phyloP scores from a whole-genome alignment of 495 filamentous ascomycete species.

The Staphylotrichum tortipilum region DNA sequence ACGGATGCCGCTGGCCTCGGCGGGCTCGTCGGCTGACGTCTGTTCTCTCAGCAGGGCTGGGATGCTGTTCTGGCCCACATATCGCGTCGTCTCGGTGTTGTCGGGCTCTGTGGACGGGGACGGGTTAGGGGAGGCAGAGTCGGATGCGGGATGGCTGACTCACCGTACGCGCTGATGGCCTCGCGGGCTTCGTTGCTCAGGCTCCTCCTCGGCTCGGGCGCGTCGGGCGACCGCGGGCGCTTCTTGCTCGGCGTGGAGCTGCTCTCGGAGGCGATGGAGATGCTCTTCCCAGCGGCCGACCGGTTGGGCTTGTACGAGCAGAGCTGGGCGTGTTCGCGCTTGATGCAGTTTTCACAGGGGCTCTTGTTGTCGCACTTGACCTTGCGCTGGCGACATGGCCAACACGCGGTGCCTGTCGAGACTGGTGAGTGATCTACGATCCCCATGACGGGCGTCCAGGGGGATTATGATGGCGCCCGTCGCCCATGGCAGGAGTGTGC shows the following conservation, averaged over 20 bases:
- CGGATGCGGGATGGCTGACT: slow-evolving; percentile 2
- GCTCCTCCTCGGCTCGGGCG: slow-evolving; percentile 25
- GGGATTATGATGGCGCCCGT: too few species aligned
- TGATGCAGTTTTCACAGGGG: slow-evolving; percentile 65
- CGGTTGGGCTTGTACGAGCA: slow-evolving; percentile 66
- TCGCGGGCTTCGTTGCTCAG: slow-evolving; percentile 35
- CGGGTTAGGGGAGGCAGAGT: slow-evolving; percentile 2
- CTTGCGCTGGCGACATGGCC: slow-evolving; percentile 64
- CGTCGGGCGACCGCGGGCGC: slow-evolving; percentile 39
- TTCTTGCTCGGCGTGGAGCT: slow-evolving; percentile 31
- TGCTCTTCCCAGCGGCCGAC: slow-evolving; percentile 42
- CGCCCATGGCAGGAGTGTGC: too few species aligned
- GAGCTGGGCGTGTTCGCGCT: slow-evolving; percentile 61
- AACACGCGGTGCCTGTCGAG: slow-evolving; percentile 51
- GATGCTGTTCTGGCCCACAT: slow-evolving; percentile 57
- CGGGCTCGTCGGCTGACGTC: slow-evolving; percentile 37
- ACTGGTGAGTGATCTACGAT: not conserved
- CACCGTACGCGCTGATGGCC: slow-evolving; percentile 28
- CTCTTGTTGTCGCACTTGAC: slow-evolving; percentile 68
- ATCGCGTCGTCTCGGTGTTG: slow-evolving; percentile 54
- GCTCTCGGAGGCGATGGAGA: slow-evolving; percentile 22
- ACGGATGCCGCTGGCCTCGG: slow-evolving; percentile 42
- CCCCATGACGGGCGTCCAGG: too few species aligned
- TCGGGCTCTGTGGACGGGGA: slow-evolving; percentile 44
- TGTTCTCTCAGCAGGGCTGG: slow-evolving; percentile 59